A percentile compares a stretch with the other conserved stretches of the same genome.
These are phyloP conservation scores for Sporisorium reilianum DNA, from an alignment of 1,284 basidiomycete species.

Conservation along the genomic window DNA sequence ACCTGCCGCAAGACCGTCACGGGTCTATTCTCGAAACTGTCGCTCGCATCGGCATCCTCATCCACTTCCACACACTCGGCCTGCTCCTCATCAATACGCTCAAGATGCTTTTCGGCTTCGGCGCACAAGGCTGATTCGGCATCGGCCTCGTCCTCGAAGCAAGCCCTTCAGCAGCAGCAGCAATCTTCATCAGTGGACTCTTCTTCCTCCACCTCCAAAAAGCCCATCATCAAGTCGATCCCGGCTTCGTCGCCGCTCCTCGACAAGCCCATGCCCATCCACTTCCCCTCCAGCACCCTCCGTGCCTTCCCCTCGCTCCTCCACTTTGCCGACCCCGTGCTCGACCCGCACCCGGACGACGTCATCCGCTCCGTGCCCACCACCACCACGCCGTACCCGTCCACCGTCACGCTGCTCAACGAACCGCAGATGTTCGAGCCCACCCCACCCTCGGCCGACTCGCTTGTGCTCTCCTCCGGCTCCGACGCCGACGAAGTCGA, in stretches of 20 bases:
- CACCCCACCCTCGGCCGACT: slow-evolving; percentile 55
- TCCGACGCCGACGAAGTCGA: slow-evolving; percentile 60
- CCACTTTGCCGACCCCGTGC: slow-evolving; percentile 64
- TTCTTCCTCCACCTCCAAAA: slow-evolving; percentile 18
- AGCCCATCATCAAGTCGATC: slow-evolving; percentile 19
- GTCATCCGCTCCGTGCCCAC: slow-evolving; percentile 39
- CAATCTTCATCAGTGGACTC: slow-evolving; percentile 5
- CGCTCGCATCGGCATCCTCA: slow-evolving; percentile 16
- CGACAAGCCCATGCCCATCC: slow-evolving; percentile 55
- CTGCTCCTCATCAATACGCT: slow-evolving; percentile 7
- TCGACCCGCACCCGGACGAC: slow-evolving; percentile 63
- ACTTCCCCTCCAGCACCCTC: slow-evolving; percentile 49
- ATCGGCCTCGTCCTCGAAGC: slow-evolving; percentile 13
- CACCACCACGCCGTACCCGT: slow-evolving; percentile 37
- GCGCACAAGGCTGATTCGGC: slow-evolving; percentile 6
- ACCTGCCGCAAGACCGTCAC: slow-evolving; percentile 28
- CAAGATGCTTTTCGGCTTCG: slow-evolving; percentile 26
- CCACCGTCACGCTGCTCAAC: slow-evolving; percentile 59
- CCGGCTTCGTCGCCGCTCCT: slow-evolving; percentile 48
- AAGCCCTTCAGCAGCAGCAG: slow-evolving; percentile 3
- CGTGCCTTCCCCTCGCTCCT: slow-evolving; percentile 61
- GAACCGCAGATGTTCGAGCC: slow-evolving; percentile 58
- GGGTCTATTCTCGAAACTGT: slow-evolving; percentile 28
- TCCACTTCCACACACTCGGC: slow-evolving; percentile 19
- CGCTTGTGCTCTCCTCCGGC: slow-evolving; percentile 53